Evolutionary conservation across 192 early-diverging fungal species (phyloP).

Genomic region (Thamnidium elegans): DNA sequence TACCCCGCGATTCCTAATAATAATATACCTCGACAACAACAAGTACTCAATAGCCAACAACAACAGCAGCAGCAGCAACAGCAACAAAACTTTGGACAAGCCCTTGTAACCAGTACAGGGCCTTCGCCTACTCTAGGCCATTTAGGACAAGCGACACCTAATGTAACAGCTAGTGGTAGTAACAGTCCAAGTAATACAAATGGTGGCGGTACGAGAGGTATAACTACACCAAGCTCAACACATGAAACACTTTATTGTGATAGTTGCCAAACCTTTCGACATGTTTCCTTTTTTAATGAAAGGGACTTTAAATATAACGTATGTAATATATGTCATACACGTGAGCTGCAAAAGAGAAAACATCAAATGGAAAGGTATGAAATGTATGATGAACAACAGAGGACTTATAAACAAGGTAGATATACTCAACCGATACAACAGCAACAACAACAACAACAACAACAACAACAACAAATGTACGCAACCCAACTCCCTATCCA

Average conservation of each 20-base stretch:
- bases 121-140: conserved; percentile 8
- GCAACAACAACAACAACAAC: conserved; percentile 12
- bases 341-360: conserved; percentile 14
- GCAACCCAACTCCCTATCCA: conserved; percentile 17
- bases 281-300: conserved; percentile 8
- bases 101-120: background rate
- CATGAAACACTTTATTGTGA: conserved; percentile 17
- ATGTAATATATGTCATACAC: conserved; percentile 12
- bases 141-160: background rate
- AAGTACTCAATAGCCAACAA: conserved; percentile 6
- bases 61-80: conserved; percentile 19
- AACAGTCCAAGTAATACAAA: background rate
- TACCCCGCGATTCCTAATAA: conserved; percentile 9
- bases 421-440: background rate
- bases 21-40: background rate
- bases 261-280: conserved; percentile 16
- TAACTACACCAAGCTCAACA: background rate
- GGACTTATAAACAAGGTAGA: conserved; percentile 10
- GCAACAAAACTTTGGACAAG: conserved; percentile 4
- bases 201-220: background rate
- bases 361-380: conserved; percentile 17
- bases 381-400: conserved; percentile 17
- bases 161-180: conserved; percentile 1
- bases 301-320: conserved; percentile 15
- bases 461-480: conserved; percentile 11